Conservation (phyloP, 352 stramenopile species). For the Phytophthora nicotianae region DNA sequence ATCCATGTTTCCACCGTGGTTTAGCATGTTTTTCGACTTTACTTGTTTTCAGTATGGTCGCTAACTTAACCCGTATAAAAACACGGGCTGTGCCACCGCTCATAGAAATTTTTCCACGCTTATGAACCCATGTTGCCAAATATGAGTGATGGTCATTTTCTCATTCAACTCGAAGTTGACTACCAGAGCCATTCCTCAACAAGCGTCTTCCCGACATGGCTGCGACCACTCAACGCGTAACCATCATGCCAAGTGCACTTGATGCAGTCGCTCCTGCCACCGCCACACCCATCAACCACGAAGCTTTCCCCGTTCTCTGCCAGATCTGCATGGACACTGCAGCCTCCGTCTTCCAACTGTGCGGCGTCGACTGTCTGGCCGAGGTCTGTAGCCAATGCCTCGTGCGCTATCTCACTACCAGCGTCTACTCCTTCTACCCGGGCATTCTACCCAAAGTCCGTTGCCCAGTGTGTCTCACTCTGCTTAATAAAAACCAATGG, state of each 20-base stretch:
- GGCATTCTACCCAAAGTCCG: conserved; percentile 69
- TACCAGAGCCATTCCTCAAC: background rate
- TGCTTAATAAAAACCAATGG: conserved; percentile 62
- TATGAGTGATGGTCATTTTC: no score
- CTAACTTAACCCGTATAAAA: no score
- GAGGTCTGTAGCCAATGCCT: conserved; percentile 53
- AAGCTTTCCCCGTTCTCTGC: conserved; percentile 44
- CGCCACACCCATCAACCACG: background rate
- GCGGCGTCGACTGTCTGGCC: conserved; percentile 42
- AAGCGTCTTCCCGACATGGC: background rate
- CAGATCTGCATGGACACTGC: conserved; percentile 71
- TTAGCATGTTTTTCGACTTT: no score
- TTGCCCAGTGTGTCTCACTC: conserved; percentile 62
- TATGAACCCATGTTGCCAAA: conserved; percentile 73
- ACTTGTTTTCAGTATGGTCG: no score
- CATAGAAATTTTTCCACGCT: no score
- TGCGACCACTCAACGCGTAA: background rate
- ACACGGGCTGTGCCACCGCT: no score
- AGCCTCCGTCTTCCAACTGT: conserved; percentile 45
- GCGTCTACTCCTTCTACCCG: conserved; percentile 63
- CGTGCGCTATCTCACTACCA: conserved; percentile 55
- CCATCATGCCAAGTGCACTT: conserved; percentile 6
- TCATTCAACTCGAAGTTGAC: background rate
- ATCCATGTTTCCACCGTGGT: no score
- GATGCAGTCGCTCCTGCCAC: conserved; percentile 11